Evolutionary conservation across 31 red algal species (phyloP), one percentile per base, ranked within the genome.

Genomic region (Bonnemaisonia californica): DNA sequence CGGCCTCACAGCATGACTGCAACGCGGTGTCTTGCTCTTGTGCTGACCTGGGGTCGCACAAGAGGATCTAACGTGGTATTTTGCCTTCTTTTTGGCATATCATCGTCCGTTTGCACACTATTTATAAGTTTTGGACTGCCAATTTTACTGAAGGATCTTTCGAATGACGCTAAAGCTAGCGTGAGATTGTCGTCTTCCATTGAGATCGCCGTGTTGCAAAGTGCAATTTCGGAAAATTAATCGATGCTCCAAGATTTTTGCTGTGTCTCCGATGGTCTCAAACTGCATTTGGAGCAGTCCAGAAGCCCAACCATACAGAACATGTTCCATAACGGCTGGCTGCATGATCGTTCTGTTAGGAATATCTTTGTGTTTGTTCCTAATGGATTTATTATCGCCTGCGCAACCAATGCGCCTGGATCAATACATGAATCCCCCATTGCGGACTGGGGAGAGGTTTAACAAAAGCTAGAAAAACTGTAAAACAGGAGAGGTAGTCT

Each of bases 71-170:
- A n/a, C n/a, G n/a, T n/a, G n/a, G n/a, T 29, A 4, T 2, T 73
- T 11, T 73, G 27, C 35, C 34, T 73, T 16, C 69, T 73, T 24
- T 73, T 73, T 73, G 30, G 30, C 21, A 45, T 73, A 37, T 24
- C 69, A 18, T 24, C 12, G 19, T 73, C 69, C 28, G 28, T 73
- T 18, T 73, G 69, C 69, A 47, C 69, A 21, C 22, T 45, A 12
- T 73, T 73, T 16, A 29, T 40, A 24, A 18, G 36, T 18, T 73
- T 73, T 41, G 69, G 35, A 24, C 16, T 35, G 41, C 34, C 38
- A 12, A 0, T 73, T 40, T 0, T 73, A 3, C 54, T 40, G 41
- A 3, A 41, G 5, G 0, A 22, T 4, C 23, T 73, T 0, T 38
- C 69, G 19, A 3, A 18, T 4, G 69, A 73, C 19, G 69, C 2